phyloP scores from a whole-genome alignment of 306 rosid genomes.

The Spatholobus suberectus region DNA sequence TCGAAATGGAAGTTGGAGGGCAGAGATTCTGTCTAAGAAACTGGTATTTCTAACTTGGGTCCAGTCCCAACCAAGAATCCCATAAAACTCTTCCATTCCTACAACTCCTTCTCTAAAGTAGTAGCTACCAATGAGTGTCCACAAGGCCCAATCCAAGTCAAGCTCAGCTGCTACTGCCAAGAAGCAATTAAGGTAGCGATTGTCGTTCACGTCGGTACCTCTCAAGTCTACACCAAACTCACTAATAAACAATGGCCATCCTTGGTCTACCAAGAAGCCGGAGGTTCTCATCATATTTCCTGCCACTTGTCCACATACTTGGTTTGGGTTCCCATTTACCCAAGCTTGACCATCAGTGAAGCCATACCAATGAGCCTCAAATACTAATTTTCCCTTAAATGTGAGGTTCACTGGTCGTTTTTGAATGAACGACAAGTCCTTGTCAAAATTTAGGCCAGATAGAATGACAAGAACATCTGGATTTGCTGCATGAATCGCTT shows the following conservation, averaged over 20 bases:
- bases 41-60: slow-evolving; percentile 52
- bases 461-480: slow-evolving; percentile 76
- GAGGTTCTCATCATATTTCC: slow-evolving; percentile 57
- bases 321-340: slow-evolving; percentile 73
- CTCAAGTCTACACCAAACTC: slow-evolving; percentile 84
- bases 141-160: slow-evolving; percentile 84
- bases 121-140: slow-evolving; percentile 91
- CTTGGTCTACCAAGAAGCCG: slow-evolving; percentile 67
- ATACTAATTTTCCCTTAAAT: slow-evolving; percentile 67
- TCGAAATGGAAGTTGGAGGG: slow-evolving; percentile 78
- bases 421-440: slow-evolving; percentile 66
- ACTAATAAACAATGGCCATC: slow-evolving; percentile 81
- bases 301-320: slow-evolving; percentile 77
- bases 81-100: slow-evolving; percentile 80
- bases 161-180: slow-evolving; percentile 67
- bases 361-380: slow-evolving; percentile 79
- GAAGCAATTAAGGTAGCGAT: slow-evolving; percentile 79
- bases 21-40: slow-evolving; percentile 59
- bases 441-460: slow-evolving; percentile 77
- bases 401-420: slow-evolving; percentile 56
- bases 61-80: slow-evolving; percentile 71
- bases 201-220: slow-evolving; percentile 82
- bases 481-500: slow-evolving; percentile 86
- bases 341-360: slow-evolving; percentile 79
- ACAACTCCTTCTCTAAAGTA: slow-evolving; percentile 71